Conservation (phyloP, 306 rosid genomes). For the Castanea crenata region DNA sequence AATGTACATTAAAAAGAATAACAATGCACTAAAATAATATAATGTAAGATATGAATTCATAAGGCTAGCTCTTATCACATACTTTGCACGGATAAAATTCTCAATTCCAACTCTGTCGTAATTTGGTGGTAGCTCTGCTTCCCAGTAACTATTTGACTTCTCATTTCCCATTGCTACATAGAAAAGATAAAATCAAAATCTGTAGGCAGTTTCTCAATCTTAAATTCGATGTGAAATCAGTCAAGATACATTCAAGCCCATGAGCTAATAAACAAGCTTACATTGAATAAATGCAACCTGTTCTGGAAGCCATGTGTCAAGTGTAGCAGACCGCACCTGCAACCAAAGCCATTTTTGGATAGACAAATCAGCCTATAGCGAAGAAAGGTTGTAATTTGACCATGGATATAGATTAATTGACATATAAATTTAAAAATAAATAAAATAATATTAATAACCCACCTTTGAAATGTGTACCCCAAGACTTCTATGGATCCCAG, state of each 20-base stretch:
- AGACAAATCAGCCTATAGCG: neutral
- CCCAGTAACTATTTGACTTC: slow-evolving; percentile 91
- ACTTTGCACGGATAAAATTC: slow-evolving; percentile 99
- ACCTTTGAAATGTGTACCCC: slow-evolving; percentile 99
- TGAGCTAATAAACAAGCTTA: slow-evolving; percentile 37
- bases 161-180: slow-evolving; percentile 97
- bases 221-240: slow-evolving; percentile 15
- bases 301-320: slow-evolving; percentile 99
- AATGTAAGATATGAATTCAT: slow-evolving; percentile 24
- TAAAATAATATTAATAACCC: no score
- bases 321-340: slow-evolving; percentile 97
- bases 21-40: slow-evolving; percentile 4
- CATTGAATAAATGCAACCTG: slow-evolving; percentile 97
- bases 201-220: slow-evolving; percentile 17
- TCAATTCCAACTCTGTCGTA: slow-evolving; percentile 99
- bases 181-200: slow-evolving; percentile 26
- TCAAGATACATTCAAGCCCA: slow-evolving; percentile 14
- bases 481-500: slow-evolving; percentile 97
- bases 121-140: slow-evolving; percentile 96
- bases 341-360: slow-evolving; percentile 27
- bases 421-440: neutral
- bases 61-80: slow-evolving; percentile 39
- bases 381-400: neutral
- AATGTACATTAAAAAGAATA: slow-evolving; percentile 4
- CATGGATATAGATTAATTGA: neutral